These are phyloP conservation scores for Chlorella sp. DNA, from an alignment of 139 green algal genomes.

Conservation along the genomic window DNA sequence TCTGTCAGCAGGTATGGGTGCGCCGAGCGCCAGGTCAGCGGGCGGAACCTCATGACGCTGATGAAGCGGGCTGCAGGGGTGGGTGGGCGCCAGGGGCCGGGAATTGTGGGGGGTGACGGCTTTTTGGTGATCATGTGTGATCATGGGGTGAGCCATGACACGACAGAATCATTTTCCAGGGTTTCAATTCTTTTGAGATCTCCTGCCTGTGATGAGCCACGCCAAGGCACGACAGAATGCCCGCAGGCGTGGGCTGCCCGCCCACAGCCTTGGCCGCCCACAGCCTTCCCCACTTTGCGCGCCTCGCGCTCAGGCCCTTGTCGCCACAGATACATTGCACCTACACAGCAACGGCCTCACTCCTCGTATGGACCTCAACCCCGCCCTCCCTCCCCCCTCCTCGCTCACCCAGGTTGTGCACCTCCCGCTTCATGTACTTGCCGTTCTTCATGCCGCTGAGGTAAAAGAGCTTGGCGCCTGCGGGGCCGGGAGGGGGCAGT, in stretches of 20 bases:
- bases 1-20: conserved; percentile 95
- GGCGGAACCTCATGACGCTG: conserved; percentile 91
- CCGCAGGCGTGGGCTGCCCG: no score
- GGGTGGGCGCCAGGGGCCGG: background rate
- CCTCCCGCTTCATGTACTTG: conserved; percentile 87
- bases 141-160: background rate
- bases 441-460: conserved; percentile 89
- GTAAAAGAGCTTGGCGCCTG: conserved; percentile 98
- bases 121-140: background rate
- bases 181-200: no score
- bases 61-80: conserved; percentile 26
- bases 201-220: no score
- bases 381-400: background rate
- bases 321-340: no score
- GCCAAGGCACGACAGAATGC: no score
- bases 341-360: no score
- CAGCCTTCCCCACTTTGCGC: no score
- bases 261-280: no score
- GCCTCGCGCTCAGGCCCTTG: no score
- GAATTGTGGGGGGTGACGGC: background rate
- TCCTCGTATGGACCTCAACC: conserved; percentile 61
- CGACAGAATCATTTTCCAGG: no score
- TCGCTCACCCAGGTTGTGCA: conserved; percentile 90
- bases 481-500: background rate
- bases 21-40: conserved; percentile 89